Base-by-base conservation (phyloP, 768 basidiomycete species). In the Lactarius deliciosus region DNA sequence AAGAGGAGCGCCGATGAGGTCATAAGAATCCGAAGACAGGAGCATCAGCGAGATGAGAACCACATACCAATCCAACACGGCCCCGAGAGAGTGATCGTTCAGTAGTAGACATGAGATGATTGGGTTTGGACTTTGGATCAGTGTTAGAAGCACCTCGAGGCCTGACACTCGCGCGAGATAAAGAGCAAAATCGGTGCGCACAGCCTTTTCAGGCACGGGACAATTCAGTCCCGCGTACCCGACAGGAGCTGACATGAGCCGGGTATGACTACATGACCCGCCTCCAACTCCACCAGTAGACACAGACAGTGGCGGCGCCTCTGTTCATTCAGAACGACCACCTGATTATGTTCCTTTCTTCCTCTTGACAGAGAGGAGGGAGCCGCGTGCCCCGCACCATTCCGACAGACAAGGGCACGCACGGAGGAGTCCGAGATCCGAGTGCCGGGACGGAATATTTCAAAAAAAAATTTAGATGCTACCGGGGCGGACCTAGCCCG, bases 1-100 rank as follows among this genome's bases (percentile, higher is more conserved):
- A 53, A 13, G 54, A 55, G 54, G 32, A 56, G 32, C 55, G 55
- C 55, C 16, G 30, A 34, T 56, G 18, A 34, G 32, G 57, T 58
- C 22, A 58, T 58, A 6, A 38, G 34, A 32, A 32, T 32, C 5
- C 32, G 32, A 16, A 38, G 55, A 20, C 16, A 32, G 25, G 34
- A 54, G 43, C n/a, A 5, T 20, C 18, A 15, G 7, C 30, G 30
- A 8, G 32, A 34, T 30, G 20, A 7, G 38, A 16, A 22, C 3
- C 9, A 60, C 66, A 22, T 30, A 68, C 62, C 0, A 34, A 1
- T 2, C 6, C 28, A 9, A 34, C 34, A 64, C 66, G 66, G 62
- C 62, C 66, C 15, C 63, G 58, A 45, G 66, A 67, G 50, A 3
- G 2, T 1, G 65, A 66, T 66, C 65, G 65, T 34, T 57, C 61